Base-by-base conservation (phyloP, 345 rosid species). In the Populus pruinosa region DNA sequence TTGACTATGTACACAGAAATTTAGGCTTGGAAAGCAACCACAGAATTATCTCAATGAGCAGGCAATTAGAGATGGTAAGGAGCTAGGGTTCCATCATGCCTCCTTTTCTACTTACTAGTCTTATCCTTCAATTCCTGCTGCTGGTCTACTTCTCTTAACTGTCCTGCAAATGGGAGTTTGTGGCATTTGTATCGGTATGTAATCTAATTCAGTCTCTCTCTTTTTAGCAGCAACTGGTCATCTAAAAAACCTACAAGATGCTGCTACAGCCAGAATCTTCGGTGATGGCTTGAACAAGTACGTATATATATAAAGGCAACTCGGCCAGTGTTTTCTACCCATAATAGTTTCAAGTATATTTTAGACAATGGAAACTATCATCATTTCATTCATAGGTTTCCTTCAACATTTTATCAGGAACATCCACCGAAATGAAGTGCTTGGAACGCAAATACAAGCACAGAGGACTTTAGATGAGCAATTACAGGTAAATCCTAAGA, bases 21-120 rank as follows among this genome's bases (percentile, higher is more conserved):
- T 93, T 82, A 88, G 98, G 81, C 95, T 93, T 49, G 98, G 98
- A 83, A 93, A 92, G 90, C 98, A 93, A 80, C 97, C 98, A 61
- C 98, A 91, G 84, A 93, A 89, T 87, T 97, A 93, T 78, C 88
- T 91, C 83, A 89, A 87, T 77, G 98, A 93, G 85, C 98, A 91
- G 78, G 83, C 98, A 25, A 79, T 91, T 72, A 90, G 92, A 88
- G 97, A 93, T 80, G 93, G 94, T 90, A 83, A 83, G 83, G 70
- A 78, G 84, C 77, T 47, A 82, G 77, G 79, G 77, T 83, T 83
- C 25, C 29, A 8, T 25, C 65, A 23, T 61, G 3, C 29, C 11
- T 47, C 17, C 16, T 3, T 47, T 47, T 16, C 53, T 47, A 18
- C 18, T 43, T 47, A 4, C 17, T 47, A 47, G 53, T 14, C 20